phyloP scores from a whole-genome alignment of 2,329 filamentous ascomycete genomes.

The Penicillium sp. region DNA sequence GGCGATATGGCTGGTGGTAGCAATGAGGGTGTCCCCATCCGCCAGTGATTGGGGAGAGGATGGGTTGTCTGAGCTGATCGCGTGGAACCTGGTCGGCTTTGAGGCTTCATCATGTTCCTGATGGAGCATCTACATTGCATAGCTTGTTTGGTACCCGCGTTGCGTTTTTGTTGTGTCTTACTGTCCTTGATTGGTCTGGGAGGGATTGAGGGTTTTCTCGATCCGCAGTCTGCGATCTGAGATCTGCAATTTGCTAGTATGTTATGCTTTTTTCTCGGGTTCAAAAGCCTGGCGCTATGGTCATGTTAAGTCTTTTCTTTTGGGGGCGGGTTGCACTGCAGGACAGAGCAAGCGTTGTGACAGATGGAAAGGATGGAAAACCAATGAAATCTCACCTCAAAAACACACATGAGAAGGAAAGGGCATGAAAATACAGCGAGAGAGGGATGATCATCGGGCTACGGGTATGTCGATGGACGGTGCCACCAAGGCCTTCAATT shows the following conservation, averaged over 20 bases:
- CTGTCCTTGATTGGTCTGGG: slow-evolving; percentile 6
- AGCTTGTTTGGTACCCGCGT: slow-evolving; percentile 7
- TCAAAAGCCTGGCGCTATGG: slow-evolving; percentile 42
- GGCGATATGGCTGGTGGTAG: slow-evolving; percentile 46
- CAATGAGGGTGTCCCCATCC: slow-evolving; percentile 63
- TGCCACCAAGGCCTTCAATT: too few relatives aligned
- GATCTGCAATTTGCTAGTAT: background rate
- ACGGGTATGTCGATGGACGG: background rate
- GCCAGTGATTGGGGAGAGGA: slow-evolving; percentile 50
- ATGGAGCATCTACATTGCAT: slow-evolving; percentile 14
- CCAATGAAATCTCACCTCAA: slow-evolving; percentile 3
- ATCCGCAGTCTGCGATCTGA: background rate
- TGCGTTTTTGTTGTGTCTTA: background rate
- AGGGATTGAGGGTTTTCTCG: slow-evolving; percentile 1
- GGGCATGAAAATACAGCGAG: background rate
- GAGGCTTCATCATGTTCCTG: slow-evolving; percentile 6
- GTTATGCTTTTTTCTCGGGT: slow-evolving; percentile 18
- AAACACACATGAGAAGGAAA: background rate
- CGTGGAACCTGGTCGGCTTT: background rate
- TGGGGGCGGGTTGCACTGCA: slow-evolving; percentile 20
- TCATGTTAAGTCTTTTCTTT: slow-evolving; percentile 18
- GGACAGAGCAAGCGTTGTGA: slow-evolving; percentile 21
- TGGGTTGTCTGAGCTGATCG: background rate
- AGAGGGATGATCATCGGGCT: background rate
- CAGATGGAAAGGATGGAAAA: slow-evolving; percentile 3